phyloP scores from a whole-genome alignment of 2,329 filamentous ascomycete genomes.

The Alternaria dauci region DNA sequence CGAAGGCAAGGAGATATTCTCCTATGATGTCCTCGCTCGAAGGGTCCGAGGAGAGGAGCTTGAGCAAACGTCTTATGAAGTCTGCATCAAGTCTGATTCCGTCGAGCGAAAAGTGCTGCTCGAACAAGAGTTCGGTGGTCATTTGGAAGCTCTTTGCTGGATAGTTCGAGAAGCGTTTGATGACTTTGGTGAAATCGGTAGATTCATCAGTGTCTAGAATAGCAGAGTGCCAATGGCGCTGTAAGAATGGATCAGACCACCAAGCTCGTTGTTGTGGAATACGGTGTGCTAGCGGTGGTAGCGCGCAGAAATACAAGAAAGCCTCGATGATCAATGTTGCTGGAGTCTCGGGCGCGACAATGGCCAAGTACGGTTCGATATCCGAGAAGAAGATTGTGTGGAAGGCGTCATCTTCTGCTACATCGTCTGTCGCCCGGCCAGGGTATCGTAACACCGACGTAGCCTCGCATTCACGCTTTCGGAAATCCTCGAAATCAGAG shows the following conservation, averaged over 20 bases:
- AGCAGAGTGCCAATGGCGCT: slow-evolving; percentile 40
- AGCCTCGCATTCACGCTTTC: slow-evolving; percentile 62
- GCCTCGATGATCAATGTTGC: slow-evolving; percentile 68
- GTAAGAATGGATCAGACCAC: slow-evolving; percentile 64
- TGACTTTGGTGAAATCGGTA: slow-evolving; percentile 6
- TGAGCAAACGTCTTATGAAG: slow-evolving; percentile 56
- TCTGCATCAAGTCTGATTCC: slow-evolving; percentile 15
- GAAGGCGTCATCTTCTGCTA: slow-evolving; percentile 81
- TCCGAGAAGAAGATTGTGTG: slow-evolving; percentile 83
- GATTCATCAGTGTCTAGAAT: slow-evolving; percentile 15
- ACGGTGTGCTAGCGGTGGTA: slow-evolving; percentile 60
- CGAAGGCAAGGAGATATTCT: slow-evolving; percentile 75
- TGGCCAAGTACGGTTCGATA: slow-evolving; percentile 69
- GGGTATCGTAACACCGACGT: slow-evolving; percentile 65
- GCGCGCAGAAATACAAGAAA: slow-evolving; percentile 60
- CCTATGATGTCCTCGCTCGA: slow-evolving; percentile 61
- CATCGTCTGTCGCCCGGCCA: slow-evolving; percentile 77
- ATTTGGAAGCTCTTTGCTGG: slow-evolving; percentile 28
- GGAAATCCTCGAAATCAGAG: slow-evolving; percentile 34
- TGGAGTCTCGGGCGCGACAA: slow-evolving; percentile 48
- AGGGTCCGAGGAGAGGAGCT: slow-evolving; percentile 60
- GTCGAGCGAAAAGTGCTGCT: slow-evolving; percentile 30
- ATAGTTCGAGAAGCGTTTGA: slow-evolving; percentile 20
- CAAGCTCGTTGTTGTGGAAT: slow-evolving; percentile 46
- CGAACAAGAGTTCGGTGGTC: slow-evolving; percentile 38